These are phyloP conservation scores for Ceratocystis lukuohia DNA, from an alignment of 2,329 filamentous ascomycete species.

Conservation along the genomic window DNA sequence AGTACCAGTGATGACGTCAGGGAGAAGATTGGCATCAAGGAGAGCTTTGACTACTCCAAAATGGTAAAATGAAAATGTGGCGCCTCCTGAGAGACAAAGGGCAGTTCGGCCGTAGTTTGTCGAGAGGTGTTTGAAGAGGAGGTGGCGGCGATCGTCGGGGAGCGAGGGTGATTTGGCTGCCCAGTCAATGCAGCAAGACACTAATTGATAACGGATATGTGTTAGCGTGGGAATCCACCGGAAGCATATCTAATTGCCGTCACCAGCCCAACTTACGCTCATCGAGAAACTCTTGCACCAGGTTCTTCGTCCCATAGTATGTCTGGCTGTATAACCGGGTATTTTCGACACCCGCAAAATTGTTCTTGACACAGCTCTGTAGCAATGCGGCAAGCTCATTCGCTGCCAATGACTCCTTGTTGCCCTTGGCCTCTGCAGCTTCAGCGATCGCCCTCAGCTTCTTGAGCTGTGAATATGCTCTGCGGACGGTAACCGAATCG, in stretches of 20 bases:
- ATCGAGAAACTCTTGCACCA: constrained; percentile 82
- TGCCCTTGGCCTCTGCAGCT: constrained; percentile 28
- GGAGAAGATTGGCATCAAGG: constrained; percentile 70
- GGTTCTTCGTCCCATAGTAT: constrained; percentile 91
- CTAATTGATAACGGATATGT: not conserved
- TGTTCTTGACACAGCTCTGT: constrained; percentile 91
- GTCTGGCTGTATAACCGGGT: constrained; percentile 91
- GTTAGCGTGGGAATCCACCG: constrained; percentile 9
- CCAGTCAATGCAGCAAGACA: constrained; percentile 18
- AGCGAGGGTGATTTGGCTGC: constrained; percentile 15
- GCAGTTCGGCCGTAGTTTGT: constrained; percentile 89
- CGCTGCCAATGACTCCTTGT: constrained; percentile 29
- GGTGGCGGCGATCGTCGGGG: constrained; percentile 21
- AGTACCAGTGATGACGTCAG: constrained; percentile 91
- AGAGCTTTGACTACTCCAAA: constrained; percentile 85
- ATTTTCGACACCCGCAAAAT: constrained; percentile 92
- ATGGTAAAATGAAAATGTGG: constrained; percentile 93
- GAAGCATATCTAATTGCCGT: not conserved
- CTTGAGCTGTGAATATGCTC: constrained; percentile 63
- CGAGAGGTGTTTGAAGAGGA: constrained; percentile 73
- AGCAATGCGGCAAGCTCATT: constrained; percentile 59
- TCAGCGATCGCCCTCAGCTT: constrained; percentile 49
- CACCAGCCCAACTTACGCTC: constrained; percentile 44
- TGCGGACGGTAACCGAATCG: constrained; percentile 68
- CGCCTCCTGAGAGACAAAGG: constrained; percentile 82